Evolutionary conservation across 306 rosid species (phyloP).

Genomic region (Corylus avellana): DNA sequence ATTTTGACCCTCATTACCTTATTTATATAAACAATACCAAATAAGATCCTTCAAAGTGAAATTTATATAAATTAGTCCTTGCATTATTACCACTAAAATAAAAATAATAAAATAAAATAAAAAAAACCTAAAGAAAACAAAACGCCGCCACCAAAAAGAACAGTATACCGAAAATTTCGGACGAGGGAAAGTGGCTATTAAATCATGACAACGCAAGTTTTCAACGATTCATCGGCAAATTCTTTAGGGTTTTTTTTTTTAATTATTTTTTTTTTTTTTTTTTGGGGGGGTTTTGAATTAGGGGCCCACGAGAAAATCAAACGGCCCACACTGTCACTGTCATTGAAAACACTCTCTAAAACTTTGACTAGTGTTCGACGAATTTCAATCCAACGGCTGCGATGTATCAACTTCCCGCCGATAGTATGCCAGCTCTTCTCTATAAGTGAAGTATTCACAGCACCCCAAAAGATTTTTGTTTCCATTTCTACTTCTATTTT

Average conservation of each 20-base stretch:
- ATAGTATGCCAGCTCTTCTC: conserved; percentile 25
- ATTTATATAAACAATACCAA: too few relatives aligned
- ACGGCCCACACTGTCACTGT: conserved; percentile 15
- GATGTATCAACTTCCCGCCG: conserved; percentile 49
- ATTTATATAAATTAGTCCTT: not conserved
- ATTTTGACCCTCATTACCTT: too few relatives aligned
- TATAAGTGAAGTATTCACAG: not conserved
- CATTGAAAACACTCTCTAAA: not conserved
- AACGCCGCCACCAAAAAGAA: not conserved
- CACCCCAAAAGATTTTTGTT: conserved; percentile 22
- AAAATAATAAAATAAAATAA: not conserved
- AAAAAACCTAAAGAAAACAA: not conserved
- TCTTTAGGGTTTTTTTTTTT: not conserved
- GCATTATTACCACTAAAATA: not conserved
- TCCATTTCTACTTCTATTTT: conserved; percentile 15
- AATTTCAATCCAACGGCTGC: conserved; percentile 39
- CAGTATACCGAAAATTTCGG: conserved; percentile 52
- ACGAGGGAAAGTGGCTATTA: conserved; percentile 59
- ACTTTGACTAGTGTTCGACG: conserved; percentile 34
- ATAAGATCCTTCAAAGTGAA: too few relatives aligned
- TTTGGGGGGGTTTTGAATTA: not conserved
- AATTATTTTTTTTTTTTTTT: not conserved
- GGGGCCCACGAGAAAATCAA: conserved; percentile 36
- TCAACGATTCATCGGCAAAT: conserved; percentile 20
- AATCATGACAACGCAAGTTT: conserved; percentile 32